Evolutionary conservation across 1,139 yeast species (phyloP).

Genomic region (Yamadazyma membranifaciens): DNA sequence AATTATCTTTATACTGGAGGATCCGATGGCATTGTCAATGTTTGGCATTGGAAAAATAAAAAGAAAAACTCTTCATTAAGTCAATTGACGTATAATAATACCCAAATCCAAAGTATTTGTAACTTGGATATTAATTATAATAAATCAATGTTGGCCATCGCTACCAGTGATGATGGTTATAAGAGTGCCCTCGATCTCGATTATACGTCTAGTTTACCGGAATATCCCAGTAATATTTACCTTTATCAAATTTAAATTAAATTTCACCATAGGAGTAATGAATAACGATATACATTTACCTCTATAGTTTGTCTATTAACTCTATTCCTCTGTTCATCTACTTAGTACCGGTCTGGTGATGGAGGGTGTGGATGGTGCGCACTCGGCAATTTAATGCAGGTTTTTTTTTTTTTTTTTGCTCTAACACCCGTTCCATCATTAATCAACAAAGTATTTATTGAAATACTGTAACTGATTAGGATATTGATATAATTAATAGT

Average conservation of each 20-base stretch:
- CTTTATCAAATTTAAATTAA: neutral
- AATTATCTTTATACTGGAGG: slow-evolving; percentile 70
- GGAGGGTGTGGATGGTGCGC: too few species aligned
- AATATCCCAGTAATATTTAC: slow-evolving; percentile 15
- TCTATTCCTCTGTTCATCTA: too few species aligned
- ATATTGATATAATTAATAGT: too few species aligned
- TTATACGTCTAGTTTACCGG: slow-evolving; percentile 10
- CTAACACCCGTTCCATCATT: neutral
- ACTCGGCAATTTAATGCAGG: too few species aligned
- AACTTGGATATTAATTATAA: slow-evolving; percentile 41
- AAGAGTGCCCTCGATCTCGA: slow-evolving; percentile 17
- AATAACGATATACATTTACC: slow-evolving; percentile 1
- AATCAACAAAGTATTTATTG: too few species aligned
- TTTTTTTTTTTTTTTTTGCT: neutral
- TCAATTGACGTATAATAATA: slow-evolving; percentile 28
- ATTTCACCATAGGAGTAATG: neutral
- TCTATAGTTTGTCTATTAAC: too few species aligned
- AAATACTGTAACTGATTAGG: too few species aligned
- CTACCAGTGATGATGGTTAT: slow-evolving; percentile 61
- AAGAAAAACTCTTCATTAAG: slow-evolving; percentile 62
- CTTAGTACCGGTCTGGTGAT: too few species aligned
- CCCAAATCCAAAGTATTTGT: slow-evolving; percentile 39
- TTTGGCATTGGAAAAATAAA: slow-evolving; percentile 71
- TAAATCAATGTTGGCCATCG: slow-evolving; percentile 50
- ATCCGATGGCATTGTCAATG: slow-evolving; percentile 70